phyloP scores from a whole-genome alignment of 2,329 filamentous ascomycete species.

The Fusarium beomiforme region DNA sequence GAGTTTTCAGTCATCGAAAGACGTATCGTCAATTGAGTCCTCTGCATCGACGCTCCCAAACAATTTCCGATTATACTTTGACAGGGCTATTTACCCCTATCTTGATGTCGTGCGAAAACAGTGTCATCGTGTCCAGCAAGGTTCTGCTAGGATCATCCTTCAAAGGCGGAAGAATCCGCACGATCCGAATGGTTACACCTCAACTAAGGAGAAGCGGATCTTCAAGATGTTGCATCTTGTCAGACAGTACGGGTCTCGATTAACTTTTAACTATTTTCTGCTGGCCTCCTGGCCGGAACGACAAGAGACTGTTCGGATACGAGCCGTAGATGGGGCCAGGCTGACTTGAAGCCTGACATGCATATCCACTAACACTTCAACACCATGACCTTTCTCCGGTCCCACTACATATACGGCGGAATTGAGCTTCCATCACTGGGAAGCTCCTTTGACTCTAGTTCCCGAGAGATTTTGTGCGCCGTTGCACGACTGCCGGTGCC shows the following conservation, averaged over 20 bases:
- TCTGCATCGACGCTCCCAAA: neutral
- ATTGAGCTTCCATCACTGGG: constrained; percentile 26
- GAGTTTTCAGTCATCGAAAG: neutral
- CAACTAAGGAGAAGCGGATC: neutral
- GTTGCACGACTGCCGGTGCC: constrained; percentile 30
- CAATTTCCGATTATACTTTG: neutral
- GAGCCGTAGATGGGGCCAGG: constrained; percentile 17
- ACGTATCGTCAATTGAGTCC: neutral
- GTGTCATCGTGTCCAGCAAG: neutral
- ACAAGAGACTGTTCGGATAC: constrained; percentile 16
- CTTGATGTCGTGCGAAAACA: constrained; percentile 7
- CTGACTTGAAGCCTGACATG: constrained; percentile 15
- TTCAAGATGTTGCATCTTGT: neutral
- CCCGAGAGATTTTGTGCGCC: constrained; percentile 8
- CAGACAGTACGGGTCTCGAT: neutral
- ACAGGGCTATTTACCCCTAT: neutral
- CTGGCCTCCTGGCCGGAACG: neutral
- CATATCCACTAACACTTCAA: constrained; percentile 16
- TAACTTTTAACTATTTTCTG: neutral
- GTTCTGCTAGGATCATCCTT: constrained; percentile 6
- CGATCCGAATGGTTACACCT: constrained; percentile 1
- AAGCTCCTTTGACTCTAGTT: constrained; percentile 26
- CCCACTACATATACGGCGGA: constrained; percentile 12
- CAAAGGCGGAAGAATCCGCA: neutral
- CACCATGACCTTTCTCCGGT: constrained; percentile 16